Base-by-base conservation (phyloP, 257 asterid genomes). In the Penstemon barbatus region DNA sequence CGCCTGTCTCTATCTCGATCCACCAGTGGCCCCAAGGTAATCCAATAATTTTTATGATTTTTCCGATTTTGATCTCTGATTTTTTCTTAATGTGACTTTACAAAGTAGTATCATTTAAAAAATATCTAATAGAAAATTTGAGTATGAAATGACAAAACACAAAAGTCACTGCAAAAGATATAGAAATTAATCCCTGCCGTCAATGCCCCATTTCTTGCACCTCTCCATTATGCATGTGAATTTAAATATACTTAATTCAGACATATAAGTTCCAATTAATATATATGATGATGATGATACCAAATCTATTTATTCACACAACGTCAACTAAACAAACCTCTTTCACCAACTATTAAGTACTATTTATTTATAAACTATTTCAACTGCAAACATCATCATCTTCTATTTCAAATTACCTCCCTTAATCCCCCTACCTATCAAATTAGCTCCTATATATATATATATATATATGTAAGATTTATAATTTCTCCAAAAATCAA, bases 161-260 rank as follows among this genome's bases (percentile, higher is more conserved):
- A 4, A 38, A 15, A 13, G 19, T 4, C 43, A 60, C 37, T 11
- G 19, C 50, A 65, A 38, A 65, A 38, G 33, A 33, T 5, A 54
- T 19, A 55, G 1, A 4, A 49, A 49, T 9, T 49, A 44, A 49
- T 13, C 9, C 76, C 68, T 51, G 53, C 70, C 71, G 42, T 80
- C 50, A 76, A 74, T 77, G 63, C n/a, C 44, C 45, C 68, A 44
- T 66, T 25, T 77, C 65, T 74, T 77, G 75, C 57, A 19, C 67
- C 66, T n/a, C n/a, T 40, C 48, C 36, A 6, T 53, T 39, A 36
- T 66, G 66, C 38, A 25, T 25, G 33, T 25, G 2, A 0, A 25
- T 25, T 58, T 18, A 41, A 73, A 60, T 51, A 46, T 63, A 57
- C 80, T 69, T 15, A 15, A 15, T 15, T 77, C 62, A 64, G 63